These are phyloP conservation scores for Herpetomonas samuelpessoai DNA, from an alignment of 208 protist genomes.

Conservation along the genomic window DNA sequence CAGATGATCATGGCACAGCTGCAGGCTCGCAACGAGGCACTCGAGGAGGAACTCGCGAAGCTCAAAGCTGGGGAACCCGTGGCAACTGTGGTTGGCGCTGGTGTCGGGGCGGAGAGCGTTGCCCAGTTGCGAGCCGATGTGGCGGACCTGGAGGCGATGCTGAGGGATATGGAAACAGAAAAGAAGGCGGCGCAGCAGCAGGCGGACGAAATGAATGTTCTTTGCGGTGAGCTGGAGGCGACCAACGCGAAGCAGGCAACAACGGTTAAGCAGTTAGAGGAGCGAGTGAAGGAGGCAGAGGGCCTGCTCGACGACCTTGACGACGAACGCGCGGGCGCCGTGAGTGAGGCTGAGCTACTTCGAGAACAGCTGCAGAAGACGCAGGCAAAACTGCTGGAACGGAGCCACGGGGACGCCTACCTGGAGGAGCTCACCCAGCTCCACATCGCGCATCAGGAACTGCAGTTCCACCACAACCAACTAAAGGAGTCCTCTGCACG, in stretches of 20 bases:
- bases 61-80: constrained; percentile 3
- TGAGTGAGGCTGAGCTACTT: constrained; percentile 35
- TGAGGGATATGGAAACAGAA: constrained; percentile 40
- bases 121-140: constrained; percentile 20
- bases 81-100: neutral
- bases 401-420: constrained; percentile 52
- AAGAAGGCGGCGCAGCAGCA: constrained; percentile 34
- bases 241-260: constrained; percentile 37
- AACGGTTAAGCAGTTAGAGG: constrained; percentile 31
- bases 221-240: constrained; percentile 63
- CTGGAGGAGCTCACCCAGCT: constrained; percentile 56
- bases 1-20: constrained; percentile 63
- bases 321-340: constrained; percentile 16
- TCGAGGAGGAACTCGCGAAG: constrained; percentile 30
- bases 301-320: constrained; percentile 39
- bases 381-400: constrained; percentile 40
- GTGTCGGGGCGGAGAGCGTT: neutral
- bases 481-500: constrained; percentile 25
- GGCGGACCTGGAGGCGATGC: constrained; percentile 30
- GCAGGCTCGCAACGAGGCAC: constrained; percentile 39
- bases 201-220: constrained; percentile 52
- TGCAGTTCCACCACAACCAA: constrained; percentile 48
- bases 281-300: constrained; percentile 30
- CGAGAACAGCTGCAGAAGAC: constrained; percentile 48
- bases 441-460: constrained; percentile 64